phyloP scores from a whole-genome alignment of 768 basidiomycete genomes.

The Rhizopogon salebrosus region DNA sequence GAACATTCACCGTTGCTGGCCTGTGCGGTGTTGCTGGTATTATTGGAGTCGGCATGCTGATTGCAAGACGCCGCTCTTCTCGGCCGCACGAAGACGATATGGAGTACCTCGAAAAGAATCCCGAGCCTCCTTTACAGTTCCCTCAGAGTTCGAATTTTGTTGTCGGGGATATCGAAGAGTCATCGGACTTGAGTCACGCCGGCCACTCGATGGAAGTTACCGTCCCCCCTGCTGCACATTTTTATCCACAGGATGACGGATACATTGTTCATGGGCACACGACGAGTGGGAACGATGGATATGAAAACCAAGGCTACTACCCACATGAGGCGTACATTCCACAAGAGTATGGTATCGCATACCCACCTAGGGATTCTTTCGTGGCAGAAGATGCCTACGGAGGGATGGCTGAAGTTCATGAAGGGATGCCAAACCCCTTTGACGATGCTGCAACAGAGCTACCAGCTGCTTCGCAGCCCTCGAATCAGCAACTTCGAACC shows the following conservation, averaged over 20 bases:
- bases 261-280: background rate
- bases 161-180: constrained; percentile 11
- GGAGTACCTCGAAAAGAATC: constrained; percentile 22
- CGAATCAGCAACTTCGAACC: constrained; percentile 2
- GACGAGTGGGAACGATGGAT: constrained; percentile 2
- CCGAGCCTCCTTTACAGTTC: constrained; percentile 6
- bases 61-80: constrained; percentile 25
- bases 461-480: constrained; percentile 12
- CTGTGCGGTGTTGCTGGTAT: constrained; percentile 30
- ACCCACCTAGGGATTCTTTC: constrained; percentile 23
- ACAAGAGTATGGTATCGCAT: constrained; percentile 18
- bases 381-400: constrained; percentile 14
- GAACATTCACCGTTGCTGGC: constrained; percentile 38
- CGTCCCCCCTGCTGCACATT: constrained; percentile 13
- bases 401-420: constrained; percentile 1
- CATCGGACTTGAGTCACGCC: constrained; percentile 20
- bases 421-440: constrained; percentile 15
- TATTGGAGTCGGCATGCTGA: constrained; percentile 22
- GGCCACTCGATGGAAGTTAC: constrained; percentile 12
- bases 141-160: constrained; percentile 7
- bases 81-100: constrained; percentile 21
- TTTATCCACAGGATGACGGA: constrained; percentile 17
- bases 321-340: constrained; percentile 20
- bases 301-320: constrained; percentile 11
- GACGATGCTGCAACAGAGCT: constrained; percentile 3